Percentiles rank a stretch among this genome's conserved stretches.
These are phyloP conservation scores for Lactarius akahatsu DNA, from an alignment of 768 basidiomycete species.

Conservation along the genomic window DNA sequence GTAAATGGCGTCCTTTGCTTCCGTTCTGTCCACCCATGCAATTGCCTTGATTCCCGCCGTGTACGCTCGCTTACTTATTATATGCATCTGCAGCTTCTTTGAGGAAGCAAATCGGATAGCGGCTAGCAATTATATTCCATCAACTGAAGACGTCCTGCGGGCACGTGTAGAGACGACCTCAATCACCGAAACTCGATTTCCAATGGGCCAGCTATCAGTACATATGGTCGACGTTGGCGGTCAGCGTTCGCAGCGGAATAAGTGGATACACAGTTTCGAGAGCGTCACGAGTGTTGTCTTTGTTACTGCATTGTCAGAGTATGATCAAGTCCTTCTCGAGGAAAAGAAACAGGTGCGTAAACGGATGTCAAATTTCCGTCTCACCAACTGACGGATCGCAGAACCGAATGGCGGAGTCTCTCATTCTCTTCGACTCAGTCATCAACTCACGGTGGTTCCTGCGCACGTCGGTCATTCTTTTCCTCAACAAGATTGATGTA, in stretches of 20 bases:
- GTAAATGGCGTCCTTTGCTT: no score
- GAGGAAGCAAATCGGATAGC: constrained; percentile 82
- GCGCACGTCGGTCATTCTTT: constrained; percentile 63
- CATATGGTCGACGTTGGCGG: constrained; percentile 79
- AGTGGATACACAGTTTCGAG: constrained; percentile 67
- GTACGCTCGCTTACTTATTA: background rate
- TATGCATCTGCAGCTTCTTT: constrained; percentile 65
- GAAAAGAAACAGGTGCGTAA: constrained; percentile 61
- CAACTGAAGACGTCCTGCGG: constrained; percentile 83
- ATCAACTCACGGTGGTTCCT: constrained; percentile 82
- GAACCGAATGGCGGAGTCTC: constrained; percentile 78
- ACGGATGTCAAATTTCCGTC: background rate
- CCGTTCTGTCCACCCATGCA: constrained; percentile 4
- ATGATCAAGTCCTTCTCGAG: constrained; percentile 70
- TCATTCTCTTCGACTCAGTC: constrained; percentile 72
- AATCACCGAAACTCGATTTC: constrained; percentile 85
- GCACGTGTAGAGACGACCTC: constrained; percentile 89
- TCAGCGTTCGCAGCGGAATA: constrained; percentile 59
- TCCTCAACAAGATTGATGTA: constrained; percentile 71
- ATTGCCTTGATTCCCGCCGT: background rate
- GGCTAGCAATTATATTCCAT: constrained; percentile 74
- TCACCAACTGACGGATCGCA: constrained; percentile 32
- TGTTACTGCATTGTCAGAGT: constrained; percentile 71
- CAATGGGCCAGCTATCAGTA: constrained; percentile 57
- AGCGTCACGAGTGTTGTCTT: constrained; percentile 77